A percentile compares a stretch with the other conserved stretches of the same genome.
These are phyloP conservation scores for Paramecium pentaurelia DNA, from an alignment of 73 alveolate genomes.

Conservation along the genomic window DNA sequence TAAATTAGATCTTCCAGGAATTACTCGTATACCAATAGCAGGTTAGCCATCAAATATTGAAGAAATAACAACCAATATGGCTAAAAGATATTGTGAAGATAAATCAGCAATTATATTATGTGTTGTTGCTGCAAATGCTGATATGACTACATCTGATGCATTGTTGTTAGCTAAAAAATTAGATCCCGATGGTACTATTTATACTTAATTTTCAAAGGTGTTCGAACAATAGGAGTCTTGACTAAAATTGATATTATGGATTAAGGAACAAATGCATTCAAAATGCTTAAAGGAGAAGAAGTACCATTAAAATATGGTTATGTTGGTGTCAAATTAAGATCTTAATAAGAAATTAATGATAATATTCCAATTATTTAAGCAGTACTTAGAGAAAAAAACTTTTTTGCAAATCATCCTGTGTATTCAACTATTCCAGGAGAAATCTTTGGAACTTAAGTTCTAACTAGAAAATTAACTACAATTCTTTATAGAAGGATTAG, in stretches of 20 bases:
- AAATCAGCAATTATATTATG: conserved; percentile 84
- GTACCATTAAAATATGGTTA: conserved; percentile 80
- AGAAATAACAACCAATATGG: conserved; percentile 91
- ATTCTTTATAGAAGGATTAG: conserved; percentile 63
- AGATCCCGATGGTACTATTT: conserved; percentile 49
- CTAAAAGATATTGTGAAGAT: conserved; percentile 80
- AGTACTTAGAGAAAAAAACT: conserved; percentile 64
- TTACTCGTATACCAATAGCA: conserved; percentile 93
- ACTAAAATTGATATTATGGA: conserved; percentile 80
- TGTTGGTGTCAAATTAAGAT: conserved; percentile 79
- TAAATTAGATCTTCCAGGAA: conserved; percentile 94
- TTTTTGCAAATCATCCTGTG: conserved; percentile 74
- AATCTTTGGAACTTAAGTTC: conserved; percentile 66
- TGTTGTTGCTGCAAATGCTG: conserved; percentile 80
- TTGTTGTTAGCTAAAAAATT: conserved; percentile 68
- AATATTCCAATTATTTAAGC: conserved; percentile 71
- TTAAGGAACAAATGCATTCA: conserved; percentile 73
- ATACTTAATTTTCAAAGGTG: conserved; percentile 21
- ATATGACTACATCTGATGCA: conserved; percentile 78
- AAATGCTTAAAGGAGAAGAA: conserved; percentile 74
- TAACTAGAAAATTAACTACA: conserved; percentile 65
- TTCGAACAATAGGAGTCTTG: conserved; percentile 79
- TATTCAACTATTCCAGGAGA: conserved; percentile 70
- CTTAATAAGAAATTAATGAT: conserved; percentile 71
- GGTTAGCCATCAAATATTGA: conserved; percentile 86